Base-by-base conservation (phyloP, 129 eudicot species). In the Logfia minima region DNA sequence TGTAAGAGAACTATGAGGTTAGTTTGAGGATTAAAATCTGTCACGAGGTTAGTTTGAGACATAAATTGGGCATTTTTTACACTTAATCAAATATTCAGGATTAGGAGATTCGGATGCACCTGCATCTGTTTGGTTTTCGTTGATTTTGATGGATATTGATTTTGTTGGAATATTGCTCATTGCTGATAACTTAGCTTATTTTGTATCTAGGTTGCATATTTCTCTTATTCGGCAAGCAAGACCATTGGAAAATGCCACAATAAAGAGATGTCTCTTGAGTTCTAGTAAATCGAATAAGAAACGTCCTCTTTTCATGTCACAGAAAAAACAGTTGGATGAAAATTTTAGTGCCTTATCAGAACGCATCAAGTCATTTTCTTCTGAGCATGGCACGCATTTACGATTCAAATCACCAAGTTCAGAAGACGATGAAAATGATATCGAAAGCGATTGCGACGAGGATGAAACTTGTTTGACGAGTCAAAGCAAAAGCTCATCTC, bases 321-420 rank as follows among this genome's bases (percentile, higher is more conserved):
- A 87, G 77, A 94, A 94, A 62, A 87, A 91, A 69, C 79, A 87
- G 81, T 19, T 94, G 86, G 98, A 94, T 86, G 97, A 94, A 56
- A 88, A 84, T 62, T 94, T 87, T 59, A 76, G 83, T 65, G 55
- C 70, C 53, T 84, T 94, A 83, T 70, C 93, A 17, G 81, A 91
- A 67, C 97, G 96, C 31, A 52, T 90, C 68, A 84, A 81, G 71
- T 71, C 92, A 18, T 86, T 90, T 84, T 85, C 96, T 34, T 73
- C 90, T 1, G 81, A 31, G 14, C 79, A 72, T 77, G 67, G 92
- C 32, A 85, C 80, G 63, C 97, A 94, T 80, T 84, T 80, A 77
- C 83, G 87, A 60, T 91, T 94, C 76, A 56, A n/a, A 52, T 84
- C 96, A 61, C 87, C 92, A 37, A 82, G 87, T 71, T 79, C 82